Evolutionary conservation across 2,329 filamentous ascomycete species (phyloP), one percentile per base, ranked within the genome.

Genomic region (Fusarium nurragi): DNA sequence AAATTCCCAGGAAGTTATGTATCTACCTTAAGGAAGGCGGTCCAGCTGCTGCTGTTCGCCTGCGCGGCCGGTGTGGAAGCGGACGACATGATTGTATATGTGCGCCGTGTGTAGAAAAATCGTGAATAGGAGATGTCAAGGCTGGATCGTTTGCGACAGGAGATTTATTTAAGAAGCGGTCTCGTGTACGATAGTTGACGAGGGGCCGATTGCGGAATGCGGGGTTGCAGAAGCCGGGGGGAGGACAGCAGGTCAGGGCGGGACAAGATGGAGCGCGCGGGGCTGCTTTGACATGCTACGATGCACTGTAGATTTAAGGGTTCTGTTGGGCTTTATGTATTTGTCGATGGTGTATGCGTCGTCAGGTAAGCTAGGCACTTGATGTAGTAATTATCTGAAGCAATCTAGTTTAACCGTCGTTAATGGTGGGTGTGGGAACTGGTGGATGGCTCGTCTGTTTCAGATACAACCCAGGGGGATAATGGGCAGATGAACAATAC

Each of bases 21-120:
- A 63, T 60, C 28, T 71, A 84, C 83, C 80, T 84, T 84, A 60
- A 85, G 76, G 67, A 85, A 84, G 36, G 83, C 77, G 25, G 81
- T 74, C 83, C 83, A 85, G 74, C 81, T 83, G 63, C 81, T 77
- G 71, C 78, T 79, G 66, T 71, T 75, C 41, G 78, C 78, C 60
- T 78, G 76, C 28, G 78, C 65, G 38, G 77, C 69, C 26, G 75
- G 62, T 22, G 63, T 51, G 21, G 71, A 62, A 60, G 64, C 68
- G 32, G 74, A 70, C 9, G 73, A 74, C 75, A 77, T 77, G 65
- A 45, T 69, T 67, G 44, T n/a, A 41, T 50, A 39, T 49, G 47
- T 54, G 41, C 41, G 54, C 40, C 28, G 50, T 38, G 44, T 41
- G 30, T 25, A 46, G 47, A 47, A 50, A 40, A 43, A 22, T 34